Percentiles rank a stretch among this genome's conserved stretches.
Evolutionary conservation across 257 asterid species (phyloP).

Genomic region (Solanum habrochaites): DNA sequence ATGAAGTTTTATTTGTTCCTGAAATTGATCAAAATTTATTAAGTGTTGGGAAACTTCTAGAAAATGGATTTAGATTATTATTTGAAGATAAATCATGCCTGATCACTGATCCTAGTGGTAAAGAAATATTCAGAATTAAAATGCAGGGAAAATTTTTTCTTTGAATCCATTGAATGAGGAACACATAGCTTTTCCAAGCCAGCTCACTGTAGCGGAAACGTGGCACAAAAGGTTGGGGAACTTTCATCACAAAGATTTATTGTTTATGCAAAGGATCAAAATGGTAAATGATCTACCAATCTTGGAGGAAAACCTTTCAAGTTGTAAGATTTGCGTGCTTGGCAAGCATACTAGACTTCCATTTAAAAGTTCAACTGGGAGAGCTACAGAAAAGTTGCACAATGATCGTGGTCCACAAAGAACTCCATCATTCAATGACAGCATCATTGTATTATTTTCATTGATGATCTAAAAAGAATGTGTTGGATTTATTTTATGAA

Average conservation of each 20-base stretch:
- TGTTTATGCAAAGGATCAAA: not conserved
- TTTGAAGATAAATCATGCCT: no score
- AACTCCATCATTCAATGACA: not conserved
- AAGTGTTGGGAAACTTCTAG: no score
- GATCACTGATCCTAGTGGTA: not conserved
- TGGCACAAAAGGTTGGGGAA: constrained; percentile 3
- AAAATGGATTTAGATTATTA: no score
- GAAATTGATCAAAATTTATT: no score
- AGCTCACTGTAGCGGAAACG: not conserved
- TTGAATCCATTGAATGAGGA: not conserved
- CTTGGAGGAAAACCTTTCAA: not conserved
- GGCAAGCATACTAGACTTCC: not conserved
- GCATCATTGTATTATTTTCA: no score
- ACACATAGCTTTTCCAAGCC: not conserved
- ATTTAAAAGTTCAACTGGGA: not conserved
- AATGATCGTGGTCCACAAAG: not conserved
- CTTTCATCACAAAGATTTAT: not conserved
- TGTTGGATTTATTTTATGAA: no score
- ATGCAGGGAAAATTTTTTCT: not conserved
- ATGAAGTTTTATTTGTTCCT: no score
- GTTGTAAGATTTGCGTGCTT: not conserved
- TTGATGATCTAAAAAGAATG: no score
- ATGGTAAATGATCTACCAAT: not conserved
- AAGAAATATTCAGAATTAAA: no score
- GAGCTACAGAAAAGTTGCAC: not conserved